Evolutionary conservation across 139 green algal species (phyloP), one percentile per base, ranked within the genome.

Genomic region (Picochlorum sp.): DNA sequence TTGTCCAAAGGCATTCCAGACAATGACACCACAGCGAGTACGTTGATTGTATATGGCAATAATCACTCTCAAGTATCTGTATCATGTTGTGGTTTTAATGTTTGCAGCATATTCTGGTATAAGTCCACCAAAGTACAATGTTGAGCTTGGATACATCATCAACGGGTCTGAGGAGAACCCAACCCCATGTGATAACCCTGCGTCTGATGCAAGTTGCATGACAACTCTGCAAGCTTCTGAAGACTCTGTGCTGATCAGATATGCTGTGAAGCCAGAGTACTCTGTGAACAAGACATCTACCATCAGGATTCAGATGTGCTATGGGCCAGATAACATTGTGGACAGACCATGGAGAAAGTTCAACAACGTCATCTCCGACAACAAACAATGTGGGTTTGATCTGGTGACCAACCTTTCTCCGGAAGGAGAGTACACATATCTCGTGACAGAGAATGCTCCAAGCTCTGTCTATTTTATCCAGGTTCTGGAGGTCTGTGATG

Each of bases 311-410:
- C 59, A 63, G 31, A n/a, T 8, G 5, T 76, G 70, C 58, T 76
- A 66, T 34, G n/a, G 31, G 31, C 20, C 30, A 37, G n/a, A 31
- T 21, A 67, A 28, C 10, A 52, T 49, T 5, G 1, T 37, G 2
- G 34, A 71, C 54, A 51, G 70, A 14, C 41, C 70, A 54, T 76
- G 70, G 70, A 52, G 70, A 44, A 71, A 71, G 55, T 20, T 38
- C 54, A 60, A 63, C 16, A 14, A 54, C 15, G 37, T 72, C 56
- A 71, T 76, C 56, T 10, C 8, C 38, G 63, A 71, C 6, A 61
- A 75, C 54, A 75, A 71, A 28, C 63, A 75, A 44, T 75, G 69
- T 55, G 66, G 45, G 20, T 34, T 51, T 26, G 23, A 30, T 8
- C 16, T 75, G n/a, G 55, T n/a, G 20, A 45, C 9, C 1, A 62